Conservation (phyloP, 345 rosid genomes). For the Eutrema japonicum region DNA sequence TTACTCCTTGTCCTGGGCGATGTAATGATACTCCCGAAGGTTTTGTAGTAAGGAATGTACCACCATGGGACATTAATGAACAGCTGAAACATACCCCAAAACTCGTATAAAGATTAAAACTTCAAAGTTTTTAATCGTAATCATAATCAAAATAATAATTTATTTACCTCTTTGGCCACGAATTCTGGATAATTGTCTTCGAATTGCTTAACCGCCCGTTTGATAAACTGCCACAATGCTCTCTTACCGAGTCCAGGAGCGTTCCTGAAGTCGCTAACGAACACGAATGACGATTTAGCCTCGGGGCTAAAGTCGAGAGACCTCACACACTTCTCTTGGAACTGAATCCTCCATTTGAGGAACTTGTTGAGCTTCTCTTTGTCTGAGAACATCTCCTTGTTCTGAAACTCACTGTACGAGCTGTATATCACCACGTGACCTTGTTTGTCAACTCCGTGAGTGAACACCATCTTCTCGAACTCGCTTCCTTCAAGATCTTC, state of each 20-base stretch:
- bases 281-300: slow-evolving; percentile 68
- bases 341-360: slow-evolving; percentile 88
- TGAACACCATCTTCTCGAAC: slow-evolving; percentile 80
- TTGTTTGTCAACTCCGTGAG: slow-evolving; percentile 75
- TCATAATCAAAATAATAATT: not conserved
- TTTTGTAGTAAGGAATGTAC: slow-evolving; percentile 78
- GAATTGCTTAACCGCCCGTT: slow-evolving; percentile 71
- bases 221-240: slow-evolving; percentile 74
- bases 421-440: slow-evolving; percentile 91
- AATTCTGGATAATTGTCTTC: slow-evolving; percentile 96
- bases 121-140: not conserved
- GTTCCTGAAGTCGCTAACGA: slow-evolving; percentile 84
- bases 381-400: slow-evolving; percentile 71
- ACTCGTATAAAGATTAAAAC: not conserved
- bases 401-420: slow-evolving; percentile 77
- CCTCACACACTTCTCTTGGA: slow-evolving; percentile 78
- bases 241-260: slow-evolving; percentile 85
- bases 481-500: slow-evolving; percentile 69
- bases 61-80: slow-evolving; percentile 99
- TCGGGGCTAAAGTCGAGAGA: slow-evolving; percentile 81
- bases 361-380: slow-evolving; percentile 72
- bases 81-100: slow-evolving; percentile 50
- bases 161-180: slow-evolving; percentile 75
- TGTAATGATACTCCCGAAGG: slow-evolving; percentile 77
- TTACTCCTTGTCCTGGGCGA: slow-evolving; percentile 95